Base-by-base conservation (phyloP, 768 basidiomycete genomes). In the Tylopilus intermedius region DNA sequence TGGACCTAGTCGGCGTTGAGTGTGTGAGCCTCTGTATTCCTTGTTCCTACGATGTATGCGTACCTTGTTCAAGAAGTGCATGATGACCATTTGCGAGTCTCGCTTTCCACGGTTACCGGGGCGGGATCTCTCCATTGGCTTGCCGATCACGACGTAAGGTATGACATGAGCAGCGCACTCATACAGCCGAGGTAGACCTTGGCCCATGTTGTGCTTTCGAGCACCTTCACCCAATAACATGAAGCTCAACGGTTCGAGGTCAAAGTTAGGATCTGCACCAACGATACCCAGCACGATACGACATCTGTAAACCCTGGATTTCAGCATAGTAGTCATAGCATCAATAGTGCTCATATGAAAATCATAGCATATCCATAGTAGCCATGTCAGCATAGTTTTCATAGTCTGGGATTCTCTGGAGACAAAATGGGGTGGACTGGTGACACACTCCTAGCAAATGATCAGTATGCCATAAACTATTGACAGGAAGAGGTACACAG, bases 31-130 rank as follows among this genome's bases (percentile, higher is more conserved):
- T 8, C 13, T 18, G 2, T 1, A 22, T 10, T 4, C 3, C n/a
- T 8, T 3, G 22, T 13, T 15, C 22, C 10, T 5, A 14, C 0
- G 7, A 24, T 5, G 5, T 5, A 24, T 3, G 5, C 24, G 24
- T 24, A 24, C 24, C 24, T 24, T 24, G 24, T 24, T 24, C 24
- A 24, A 80, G 79, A 95, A 97, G 66, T 92, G 91, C 90, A 99
- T 92, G 41, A 98, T 72, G 38, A 90, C 63, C 83, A 98, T 90
- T 74, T 99, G 96, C 37, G 92, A 93, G 65, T 99, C 96, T 71
- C 95, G 88, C 74, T 99, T 98, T 62, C 96, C 95, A 67, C 96
- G 83, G 73, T 24, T 99, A 48, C 96, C 96, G 41, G 96, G 96
- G 8, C 93, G 81, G 35, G 82, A 82, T 45, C 92, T 83, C 73